phyloP scores from a whole-genome alignment of 352 stramenopile species.

The Globisporangium canariense region DNA sequence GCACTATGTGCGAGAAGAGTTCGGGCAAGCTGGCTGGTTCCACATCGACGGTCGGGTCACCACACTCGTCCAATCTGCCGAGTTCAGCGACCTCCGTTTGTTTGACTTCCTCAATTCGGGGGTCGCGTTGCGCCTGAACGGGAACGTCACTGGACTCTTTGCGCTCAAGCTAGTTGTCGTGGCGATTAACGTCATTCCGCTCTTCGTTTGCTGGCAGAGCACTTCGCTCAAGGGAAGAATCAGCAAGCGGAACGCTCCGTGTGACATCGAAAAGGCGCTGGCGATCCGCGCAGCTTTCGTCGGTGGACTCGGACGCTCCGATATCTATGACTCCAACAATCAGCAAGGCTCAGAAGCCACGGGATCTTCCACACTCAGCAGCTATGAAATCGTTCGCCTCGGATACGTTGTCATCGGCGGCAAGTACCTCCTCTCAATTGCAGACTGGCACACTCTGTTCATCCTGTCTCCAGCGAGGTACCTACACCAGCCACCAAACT shows the following conservation, averaged over 20 bases:
- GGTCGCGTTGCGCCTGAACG: slow-evolving; percentile 13
- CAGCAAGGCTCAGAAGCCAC: not conserved
- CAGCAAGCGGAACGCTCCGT: not conserved
- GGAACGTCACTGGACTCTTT: slow-evolving; percentile 12
- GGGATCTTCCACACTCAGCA: slow-evolving; percentile 5
- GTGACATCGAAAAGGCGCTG: slow-evolving; percentile 13
- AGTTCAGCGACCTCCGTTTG: slow-evolving; percentile 11
- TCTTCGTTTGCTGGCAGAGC: slow-evolving; percentile 11
- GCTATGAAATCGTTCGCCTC: slow-evolving; percentile 19
- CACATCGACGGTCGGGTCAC: not conserved
- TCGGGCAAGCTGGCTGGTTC: slow-evolving; percentile 9
- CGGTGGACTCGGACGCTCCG: slow-evolving; percentile 8
- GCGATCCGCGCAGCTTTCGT: slow-evolving; percentile 15
- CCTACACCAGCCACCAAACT: slow-evolving; percentile 22
- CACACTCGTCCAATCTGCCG: slow-evolving; percentile 9
- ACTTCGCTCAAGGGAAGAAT: slow-evolving; percentile 7
- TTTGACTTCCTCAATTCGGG: slow-evolving; percentile 9
- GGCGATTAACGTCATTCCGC: slow-evolving; percentile 11
- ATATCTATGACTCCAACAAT: slow-evolving; percentile 3
- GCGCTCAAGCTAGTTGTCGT: slow-evolving; percentile 13
- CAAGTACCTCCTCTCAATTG: slow-evolving; percentile 17
- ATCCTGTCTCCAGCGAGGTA: slow-evolving; percentile 20
- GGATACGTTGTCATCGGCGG: slow-evolving; percentile 19
- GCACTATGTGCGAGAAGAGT: slow-evolving; percentile 19
- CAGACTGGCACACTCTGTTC: slow-evolving; percentile 23